Evolutionary conservation across 192 early-diverging fungal genomes (phyloP), one percentile per base, ranked within the genome.

Genomic region (Dissophora ornata): DNA sequence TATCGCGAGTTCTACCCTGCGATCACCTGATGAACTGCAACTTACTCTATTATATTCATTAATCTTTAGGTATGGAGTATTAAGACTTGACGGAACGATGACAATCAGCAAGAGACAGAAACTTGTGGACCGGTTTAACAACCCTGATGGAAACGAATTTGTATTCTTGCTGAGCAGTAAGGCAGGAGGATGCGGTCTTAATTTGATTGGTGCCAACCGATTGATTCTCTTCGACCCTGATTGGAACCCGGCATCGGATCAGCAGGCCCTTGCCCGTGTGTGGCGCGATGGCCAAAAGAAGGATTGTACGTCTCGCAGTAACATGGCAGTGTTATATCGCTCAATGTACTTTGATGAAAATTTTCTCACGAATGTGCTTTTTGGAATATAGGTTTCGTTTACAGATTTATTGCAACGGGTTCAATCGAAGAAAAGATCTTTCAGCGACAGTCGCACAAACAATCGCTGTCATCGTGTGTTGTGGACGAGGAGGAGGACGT

Each of bases 341-440:
- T n/a, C n/a, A 15, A 38, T 56, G 21, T 56, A 47, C 45, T 47
- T 12, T 22, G 15, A 12, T 6, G 18, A 16, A 22, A 21, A 47
- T 5, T 38, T 26, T 51, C 18, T 51, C 53, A 73, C 25, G 11
- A 38, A 19, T 32, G 22, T 28, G 24, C 11, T 42, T 19, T n/a
- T n/a, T n/a, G n/a, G n/a, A n/a, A n/a, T n/a, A 34, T 84, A 54
- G 97, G 97, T 71, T 99, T 89, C 62, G 94, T 99, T n/a, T 99
- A 99, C 80, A 90, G 97, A 10, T 94, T 99, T 51, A 96, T 97
- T 57, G 92, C 91, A 0, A 96, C 97, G n/a, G 98, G 98, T 3
- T 95, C 97, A 0, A 96, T 99, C 19, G 98, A 99, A 74, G 98
- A 99, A 63, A 99, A 99, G 78, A 97, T 99, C 33, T 99, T 99